Percentiles rank a stretch among this genome's conserved stretches.
Conservation (phyloP, 228 moss, liverwort and hornwort genomes). For the Sphagnum magellanicum region DNA sequence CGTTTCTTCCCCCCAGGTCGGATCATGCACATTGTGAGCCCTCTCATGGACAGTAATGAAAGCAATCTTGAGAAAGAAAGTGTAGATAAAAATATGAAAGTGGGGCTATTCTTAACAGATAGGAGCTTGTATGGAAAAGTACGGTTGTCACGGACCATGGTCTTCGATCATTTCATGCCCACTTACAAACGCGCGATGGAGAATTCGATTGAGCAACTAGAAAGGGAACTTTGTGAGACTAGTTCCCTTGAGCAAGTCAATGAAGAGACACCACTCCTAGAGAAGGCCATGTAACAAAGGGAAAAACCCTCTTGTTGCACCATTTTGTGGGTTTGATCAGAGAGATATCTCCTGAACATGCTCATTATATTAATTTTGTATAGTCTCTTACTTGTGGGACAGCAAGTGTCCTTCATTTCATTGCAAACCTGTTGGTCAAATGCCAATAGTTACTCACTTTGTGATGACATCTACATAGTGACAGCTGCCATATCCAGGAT, state of each 20-base stretch:
- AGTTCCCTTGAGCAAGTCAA: background rate
- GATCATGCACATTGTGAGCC: slow-evolving; percentile 69
- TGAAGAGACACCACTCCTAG: background rate
- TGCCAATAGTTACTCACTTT: too few relatives aligned
- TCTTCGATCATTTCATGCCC: slow-evolving; percentile 95
- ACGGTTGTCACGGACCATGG: slow-evolving; percentile 79
- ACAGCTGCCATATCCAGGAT: too few relatives aligned
- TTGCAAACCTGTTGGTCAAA: too few relatives aligned
- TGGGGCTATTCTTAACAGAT: slow-evolving; percentile 61
- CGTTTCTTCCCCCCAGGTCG: slow-evolving; percentile 82
- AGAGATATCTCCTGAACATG: too few relatives aligned
- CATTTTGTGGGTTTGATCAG: background rate
- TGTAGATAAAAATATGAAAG: slow-evolving; percentile 18
- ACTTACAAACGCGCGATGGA: slow-evolving; percentile 76
- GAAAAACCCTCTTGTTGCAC: background rate
- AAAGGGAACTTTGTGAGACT: slow-evolving; percentile 10
- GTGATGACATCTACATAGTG: too few relatives aligned
- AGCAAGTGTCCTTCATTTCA: too few relatives aligned
- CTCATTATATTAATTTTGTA: too few relatives aligned
- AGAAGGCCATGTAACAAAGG: background rate
- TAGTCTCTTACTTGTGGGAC: too few relatives aligned
- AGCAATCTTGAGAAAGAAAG: slow-evolving; percentile 15
- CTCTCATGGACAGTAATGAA: slow-evolving; percentile 12
- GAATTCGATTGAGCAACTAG: slow-evolving; percentile 51
- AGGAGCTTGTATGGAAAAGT: slow-evolving; percentile 76